Evolutionary conservation across 2,329 filamentous ascomycete genomes (phyloP), one percentile per base, ranked within the genome.

Genomic region (Rhinocladiella similis): DNA sequence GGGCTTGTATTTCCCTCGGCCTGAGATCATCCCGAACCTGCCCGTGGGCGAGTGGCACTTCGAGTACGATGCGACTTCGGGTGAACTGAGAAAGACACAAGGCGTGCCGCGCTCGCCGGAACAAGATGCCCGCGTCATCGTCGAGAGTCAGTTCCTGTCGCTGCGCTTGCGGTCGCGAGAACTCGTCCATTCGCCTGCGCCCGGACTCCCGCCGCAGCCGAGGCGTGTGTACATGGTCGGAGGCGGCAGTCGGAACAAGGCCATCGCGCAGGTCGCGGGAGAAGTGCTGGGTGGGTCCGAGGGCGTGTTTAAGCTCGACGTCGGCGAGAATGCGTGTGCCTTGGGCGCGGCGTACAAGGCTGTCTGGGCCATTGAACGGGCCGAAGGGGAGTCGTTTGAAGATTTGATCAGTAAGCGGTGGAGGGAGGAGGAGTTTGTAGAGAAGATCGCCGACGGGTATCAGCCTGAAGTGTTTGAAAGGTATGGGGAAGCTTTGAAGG

Each of bases 321-420:
- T 97, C 4, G 93, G 94, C 22, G 91, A 92, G 22, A 97, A 96
- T 75, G 93, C 94, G 2, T 99, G 94, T 74, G 94, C 93, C 10
- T 76, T 97, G 13, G 94, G 94, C 13, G 91, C 91, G 5, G 93
- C 93, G 22, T 97, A 97, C 75, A 97, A 97, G 76, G 93, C 94
- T 13, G 86, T 96, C 0, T 99, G 94, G 94, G 91, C 89, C 1
- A 79, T 91, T 53, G 64, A 66, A 39, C 45, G 91, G 94, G 77
- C 78, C 89, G 47, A 72, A 0, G 80, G 78, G 16, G 86, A 96
- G 81, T 90, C 82, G 3, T 97, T 97, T 75, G 94, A 97, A 70
- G 87, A 93, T 59, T 79, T 96, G 62, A 87, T 99, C 60, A 90
- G 88, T 6, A 78, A 78, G 68, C 80, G 94, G 61, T 99, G 94